Evolutionary conservation across 2,329 filamentous ascomycete species (phyloP).

Genomic region (Colletotrichum aenigma): DNA sequence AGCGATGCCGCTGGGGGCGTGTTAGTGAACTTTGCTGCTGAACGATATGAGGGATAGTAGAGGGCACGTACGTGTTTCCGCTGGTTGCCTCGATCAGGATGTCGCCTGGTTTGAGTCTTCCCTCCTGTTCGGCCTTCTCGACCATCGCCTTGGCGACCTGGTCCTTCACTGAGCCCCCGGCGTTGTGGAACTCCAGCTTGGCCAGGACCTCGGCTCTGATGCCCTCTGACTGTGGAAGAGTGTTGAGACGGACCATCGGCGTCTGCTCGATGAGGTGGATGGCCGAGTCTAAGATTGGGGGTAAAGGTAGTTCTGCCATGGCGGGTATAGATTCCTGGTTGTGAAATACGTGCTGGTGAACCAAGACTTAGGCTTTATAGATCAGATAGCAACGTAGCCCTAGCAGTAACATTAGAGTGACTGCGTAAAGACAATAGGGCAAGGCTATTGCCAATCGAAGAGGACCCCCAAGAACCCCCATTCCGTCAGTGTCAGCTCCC

Average conservation of each 20-base stretch:
- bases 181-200: background rate
- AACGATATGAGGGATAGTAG: background rate
- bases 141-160: background rate
- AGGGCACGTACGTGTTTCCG: background rate
- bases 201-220: background rate
- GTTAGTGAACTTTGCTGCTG: background rate
- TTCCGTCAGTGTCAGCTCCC: background rate
- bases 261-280: background rate
- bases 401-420: background rate
- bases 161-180: background rate
- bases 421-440: background rate
- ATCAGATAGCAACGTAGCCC: background rate
- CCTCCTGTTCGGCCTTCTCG: background rate
- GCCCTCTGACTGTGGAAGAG: background rate
- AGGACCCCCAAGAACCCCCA: background rate
- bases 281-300: background rate
- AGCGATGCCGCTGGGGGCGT: background rate
- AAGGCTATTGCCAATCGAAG: background rate
- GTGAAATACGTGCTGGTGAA: background rate
- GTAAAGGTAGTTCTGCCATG: background rate
- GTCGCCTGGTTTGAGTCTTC: background rate
- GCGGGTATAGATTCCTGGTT: background rate
- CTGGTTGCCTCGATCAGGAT: background rate
- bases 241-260: background rate
- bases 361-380: background rate